phyloP scores from a whole-genome alignment of 176 grass and related monocot species.

The Bothriochloa decipiens region DNA sequence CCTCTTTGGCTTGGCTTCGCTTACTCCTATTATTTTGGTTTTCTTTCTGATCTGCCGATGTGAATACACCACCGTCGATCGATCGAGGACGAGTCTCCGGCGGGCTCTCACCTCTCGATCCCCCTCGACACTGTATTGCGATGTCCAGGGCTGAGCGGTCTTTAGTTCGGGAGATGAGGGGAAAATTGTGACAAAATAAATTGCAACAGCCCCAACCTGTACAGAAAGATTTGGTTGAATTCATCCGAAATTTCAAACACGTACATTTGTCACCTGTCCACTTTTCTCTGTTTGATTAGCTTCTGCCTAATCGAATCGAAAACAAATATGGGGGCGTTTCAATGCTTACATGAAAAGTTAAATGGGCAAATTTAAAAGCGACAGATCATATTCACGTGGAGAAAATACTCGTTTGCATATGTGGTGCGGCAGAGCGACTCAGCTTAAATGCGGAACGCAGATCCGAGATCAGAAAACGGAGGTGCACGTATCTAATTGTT shows the following conservation, averaged over 20 bases:
- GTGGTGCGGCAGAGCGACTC: no score
- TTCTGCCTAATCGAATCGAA: background rate
- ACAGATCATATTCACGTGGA: background rate
- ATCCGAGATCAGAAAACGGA: background rate
- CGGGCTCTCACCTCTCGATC: slow-evolving; percentile 27
- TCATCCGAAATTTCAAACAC: slow-evolving; percentile 6
- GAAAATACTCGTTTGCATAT: no score
- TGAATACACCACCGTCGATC: slow-evolving; percentile 38
- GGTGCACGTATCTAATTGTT: no score
- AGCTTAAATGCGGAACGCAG: background rate
- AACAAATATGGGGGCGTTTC: background rate
- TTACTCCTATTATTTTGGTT: slow-evolving; percentile 42
- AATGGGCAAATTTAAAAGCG: background rate
- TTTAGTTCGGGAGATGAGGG: slow-evolving; percentile 40
- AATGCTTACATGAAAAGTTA: background rate
- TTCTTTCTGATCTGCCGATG: slow-evolving; percentile 47
- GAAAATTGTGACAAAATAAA: slow-evolving; percentile 42
- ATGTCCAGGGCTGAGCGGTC: slow-evolving; percentile 39
- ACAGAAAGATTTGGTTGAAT: slow-evolving; percentile 44
- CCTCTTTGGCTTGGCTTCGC: slow-evolving; percentile 8
- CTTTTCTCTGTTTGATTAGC: background rate
- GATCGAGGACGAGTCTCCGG: slow-evolving; percentile 26
- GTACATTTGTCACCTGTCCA: background rate
- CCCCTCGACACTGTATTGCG: slow-evolving; percentile 36
- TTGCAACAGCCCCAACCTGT: slow-evolving; percentile 28